Evolutionary conservation across 1,284 basidiomycete genomes (phyloP).

Genomic region (Leccinum insolens): DNA sequence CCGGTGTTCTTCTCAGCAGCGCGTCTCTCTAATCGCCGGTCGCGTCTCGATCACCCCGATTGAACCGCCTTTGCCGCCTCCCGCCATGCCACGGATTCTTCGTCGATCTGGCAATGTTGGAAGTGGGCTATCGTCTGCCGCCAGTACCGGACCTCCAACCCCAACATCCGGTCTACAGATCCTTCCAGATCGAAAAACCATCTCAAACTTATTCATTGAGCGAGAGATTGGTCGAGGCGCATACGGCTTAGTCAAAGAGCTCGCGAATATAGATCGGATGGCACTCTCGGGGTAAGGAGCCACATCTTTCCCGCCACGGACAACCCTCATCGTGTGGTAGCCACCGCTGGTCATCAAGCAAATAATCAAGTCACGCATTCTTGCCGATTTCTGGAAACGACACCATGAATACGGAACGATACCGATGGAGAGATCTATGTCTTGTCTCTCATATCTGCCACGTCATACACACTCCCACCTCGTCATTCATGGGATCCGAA

Average conservation of each 20-base stretch:
- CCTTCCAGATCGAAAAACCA: slow-evolving; percentile 62
- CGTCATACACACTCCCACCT: slow-evolving; percentile 70
- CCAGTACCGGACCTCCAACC: slow-evolving; percentile 65
- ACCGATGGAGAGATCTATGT: slow-evolving; percentile 97
- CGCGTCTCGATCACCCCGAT: slow-evolving; percentile 74
- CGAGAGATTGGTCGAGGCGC: slow-evolving; percentile 94
- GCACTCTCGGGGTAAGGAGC: slow-evolving; percentile 76
- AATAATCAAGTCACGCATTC: slow-evolving; percentile 96
- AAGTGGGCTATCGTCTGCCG: slow-evolving; percentile 60
- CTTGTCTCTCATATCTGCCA: slow-evolving; percentile 87
- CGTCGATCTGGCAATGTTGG: slow-evolving; percentile 62
- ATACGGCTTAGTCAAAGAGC: slow-evolving; percentile 95
- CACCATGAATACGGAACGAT: slow-evolving; percentile 95
- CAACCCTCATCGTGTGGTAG: slow-evolving; percentile 37
- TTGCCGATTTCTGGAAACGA: slow-evolving; percentile 99
- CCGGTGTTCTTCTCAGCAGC: slow-evolving; percentile 76
- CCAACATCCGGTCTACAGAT: slow-evolving; percentile 51
- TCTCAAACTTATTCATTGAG: slow-evolving; percentile 81
- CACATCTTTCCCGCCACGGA: slow-evolving; percentile 8
- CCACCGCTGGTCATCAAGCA: slow-evolving; percentile 92
- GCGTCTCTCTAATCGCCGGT: slow-evolving; percentile 79
- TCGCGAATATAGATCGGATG: slow-evolving; percentile 76
- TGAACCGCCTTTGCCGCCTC: slow-evolving; percentile 64
- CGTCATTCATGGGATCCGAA: slow-evolving; percentile 81
- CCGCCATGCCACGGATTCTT: slow-evolving; percentile 59